Conservation (phyloP, 805 yeast species). For the Naumovozyma dairenensis region DNA sequence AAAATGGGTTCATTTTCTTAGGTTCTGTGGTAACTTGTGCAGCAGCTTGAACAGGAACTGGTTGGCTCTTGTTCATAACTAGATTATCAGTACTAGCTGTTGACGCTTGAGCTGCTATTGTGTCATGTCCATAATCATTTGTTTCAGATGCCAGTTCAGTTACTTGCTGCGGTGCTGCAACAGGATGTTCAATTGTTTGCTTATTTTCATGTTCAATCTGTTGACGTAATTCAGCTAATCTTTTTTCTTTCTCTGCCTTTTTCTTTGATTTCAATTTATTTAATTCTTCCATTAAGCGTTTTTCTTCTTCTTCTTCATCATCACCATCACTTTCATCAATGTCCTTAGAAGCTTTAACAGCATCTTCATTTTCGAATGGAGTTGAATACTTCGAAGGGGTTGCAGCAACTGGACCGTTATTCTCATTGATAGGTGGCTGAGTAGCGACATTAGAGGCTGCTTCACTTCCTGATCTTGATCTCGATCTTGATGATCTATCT, state of each 20-base stretch:
- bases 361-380: not conserved
- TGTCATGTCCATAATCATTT: too few relatives aligned
- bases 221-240: conserved; percentile 45
- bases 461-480: conserved; percentile 1
- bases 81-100: too few relatives aligned
- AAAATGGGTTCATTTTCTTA: conserved; percentile 42
- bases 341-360: not conserved
- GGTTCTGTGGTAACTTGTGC: not conserved
- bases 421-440: not conserved
- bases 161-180: too few relatives aligned
- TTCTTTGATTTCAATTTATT: conserved; percentile 39
- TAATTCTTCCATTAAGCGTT: conserved; percentile 32
- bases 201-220: too few relatives aligned
- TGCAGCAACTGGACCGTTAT: conserved; percentile 6
- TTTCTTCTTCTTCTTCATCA: conserved; percentile 41
- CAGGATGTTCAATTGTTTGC: too few relatives aligned
- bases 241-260: conserved; percentile 49
- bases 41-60: conserved; percentile 5
- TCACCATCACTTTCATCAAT: conserved; percentile 24
- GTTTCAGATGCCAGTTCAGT: too few relatives aligned
- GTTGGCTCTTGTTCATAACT: conserved; percentile 7
- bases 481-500: conserved; percentile 11
- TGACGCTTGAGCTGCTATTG: too few relatives aligned
- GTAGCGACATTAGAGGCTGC: not conserved
- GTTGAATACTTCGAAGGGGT: conserved; percentile 5